A percentile compares a stretch with the other conserved stretches of the same genome.
These are phyloP conservation scores for Lactarius hengduanensis DNA, from an alignment of 768 basidiomycete species.

Conservation along the genomic window DNA sequence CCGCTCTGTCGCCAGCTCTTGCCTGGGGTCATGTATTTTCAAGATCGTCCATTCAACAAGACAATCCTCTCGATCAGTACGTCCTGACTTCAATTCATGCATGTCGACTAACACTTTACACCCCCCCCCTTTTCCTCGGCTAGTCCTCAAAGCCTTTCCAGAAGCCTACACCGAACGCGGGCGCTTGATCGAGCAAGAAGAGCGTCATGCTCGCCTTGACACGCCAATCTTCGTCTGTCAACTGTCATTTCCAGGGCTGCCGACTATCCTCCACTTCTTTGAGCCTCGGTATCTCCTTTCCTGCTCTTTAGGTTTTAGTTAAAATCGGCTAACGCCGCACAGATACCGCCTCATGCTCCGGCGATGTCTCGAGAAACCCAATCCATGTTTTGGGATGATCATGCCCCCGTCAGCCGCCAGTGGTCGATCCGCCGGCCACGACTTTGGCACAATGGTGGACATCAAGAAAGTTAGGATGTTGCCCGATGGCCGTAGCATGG, in stretches of 20 bases:
- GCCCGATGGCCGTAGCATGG: slow-evolving; percentile 85
- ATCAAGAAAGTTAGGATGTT: slow-evolving; percentile 85
- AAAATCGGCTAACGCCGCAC: slow-evolving; percentile 10
- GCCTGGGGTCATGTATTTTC: slow-evolving; percentile 74
- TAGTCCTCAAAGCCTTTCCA: slow-evolving; percentile 72
- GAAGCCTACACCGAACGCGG: slow-evolving; percentile 61
- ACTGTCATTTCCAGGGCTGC: slow-evolving; percentile 88
- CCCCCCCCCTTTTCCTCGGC: slow-evolving; percentile 19
- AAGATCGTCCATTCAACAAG: slow-evolving; percentile 76
- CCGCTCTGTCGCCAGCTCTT: slow-evolving; percentile 83
- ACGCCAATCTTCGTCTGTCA: slow-evolving; percentile 92
- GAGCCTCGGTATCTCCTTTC: slow-evolving; percentile 64
- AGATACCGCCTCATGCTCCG: slow-evolving; percentile 96
- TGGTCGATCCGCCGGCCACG: slow-evolving; percentile 38
- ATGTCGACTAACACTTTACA: slow-evolving; percentile 13
- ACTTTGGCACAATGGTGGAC: slow-evolving; percentile 94
- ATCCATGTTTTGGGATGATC: slow-evolving; percentile 91
- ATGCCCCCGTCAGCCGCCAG: slow-evolving; percentile 55
- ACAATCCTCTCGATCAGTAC: slow-evolving; percentile 66
- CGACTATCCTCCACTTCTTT: slow-evolving; percentile 87
- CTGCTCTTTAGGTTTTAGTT: background rate
- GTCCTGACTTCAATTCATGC: background rate
- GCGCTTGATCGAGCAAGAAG: slow-evolving; percentile 66
- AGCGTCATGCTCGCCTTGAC: slow-evolving; percentile 73
- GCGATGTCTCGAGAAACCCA: slow-evolving; percentile 77